phyloP scores from a whole-genome alignment of 176 grass and related monocot species.

The Miscanthus lutarioriparius region DNA sequence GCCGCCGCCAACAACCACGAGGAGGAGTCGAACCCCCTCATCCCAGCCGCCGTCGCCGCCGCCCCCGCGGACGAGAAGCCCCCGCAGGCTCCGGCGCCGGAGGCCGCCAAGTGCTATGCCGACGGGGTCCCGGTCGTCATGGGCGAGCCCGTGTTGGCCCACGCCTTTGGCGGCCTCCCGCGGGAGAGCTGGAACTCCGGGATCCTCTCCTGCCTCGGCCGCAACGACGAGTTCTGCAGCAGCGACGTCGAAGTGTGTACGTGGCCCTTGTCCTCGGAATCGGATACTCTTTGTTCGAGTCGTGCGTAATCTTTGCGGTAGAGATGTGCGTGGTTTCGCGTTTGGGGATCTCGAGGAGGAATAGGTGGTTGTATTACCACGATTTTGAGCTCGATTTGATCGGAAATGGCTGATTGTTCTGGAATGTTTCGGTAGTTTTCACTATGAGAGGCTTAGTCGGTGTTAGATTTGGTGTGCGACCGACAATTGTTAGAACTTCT shows the following conservation, averaged over 20 bases:
- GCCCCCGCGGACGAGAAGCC: conserved; percentile 23
- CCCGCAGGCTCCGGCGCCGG: background rate
- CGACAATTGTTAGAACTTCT: background rate
- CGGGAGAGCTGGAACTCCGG: conserved; percentile 77
- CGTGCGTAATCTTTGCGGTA: background rate
- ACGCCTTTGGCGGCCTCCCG: conserved; percentile 6
- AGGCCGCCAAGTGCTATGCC: conserved; percentile 28
- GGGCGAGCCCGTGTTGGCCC: conserved; percentile 50
- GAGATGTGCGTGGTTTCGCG: background rate
- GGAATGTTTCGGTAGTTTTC: background rate
- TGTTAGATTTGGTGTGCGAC: background rate
- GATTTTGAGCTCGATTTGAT: background rate
- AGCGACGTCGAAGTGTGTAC: conserved; percentile 98
- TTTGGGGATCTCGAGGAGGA: background rate
- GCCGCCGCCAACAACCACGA: conserved; percentile 39
- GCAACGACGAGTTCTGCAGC: conserved; percentile 89
- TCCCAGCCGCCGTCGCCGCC: conserved; percentile 14
- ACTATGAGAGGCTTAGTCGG: background rate
- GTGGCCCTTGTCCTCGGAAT: conserved; percentile 21
- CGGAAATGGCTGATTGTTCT: background rate
- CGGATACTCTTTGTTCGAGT: background rate
- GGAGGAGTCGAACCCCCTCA: conserved; percentile 53
- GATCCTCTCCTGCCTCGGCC: conserved; percentile 74
- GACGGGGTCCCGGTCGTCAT: conserved; percentile 68
- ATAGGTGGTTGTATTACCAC: background rate